Base-by-base conservation (phyloP, 2,329 filamentous ascomycete species). In the Talaromyces sp. region DNA sequence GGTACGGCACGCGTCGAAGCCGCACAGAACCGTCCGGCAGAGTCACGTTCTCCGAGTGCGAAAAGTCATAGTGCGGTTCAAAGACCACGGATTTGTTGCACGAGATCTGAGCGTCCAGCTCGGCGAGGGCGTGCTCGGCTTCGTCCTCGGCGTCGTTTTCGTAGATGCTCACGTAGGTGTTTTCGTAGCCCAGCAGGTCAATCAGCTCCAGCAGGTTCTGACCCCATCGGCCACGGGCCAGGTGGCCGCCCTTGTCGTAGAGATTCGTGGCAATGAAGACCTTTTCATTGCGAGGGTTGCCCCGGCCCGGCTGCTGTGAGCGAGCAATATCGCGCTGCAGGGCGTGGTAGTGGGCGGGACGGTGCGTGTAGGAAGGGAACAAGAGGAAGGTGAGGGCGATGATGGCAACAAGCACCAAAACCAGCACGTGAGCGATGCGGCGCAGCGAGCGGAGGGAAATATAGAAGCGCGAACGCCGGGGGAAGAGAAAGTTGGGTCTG, bases 231-330 rank as follows among this genome's bases (percentile, higher is more conserved):
- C 88, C 88, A 8, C 79, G 75, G 0, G 87, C 82, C 24, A 91
- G 75, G 2, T 81, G 75, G 1, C 86, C 87, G 8, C 78, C 77
- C 19, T 79, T 77, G 67, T 91, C 88, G 65, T 89, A 88, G 58
- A 92, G 80, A 67, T 86, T 90, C 14, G 88, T 84, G 1, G 86
- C 86, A 56, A 92, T 89, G 68, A 89, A 91, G 19, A 91, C 77
- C 67, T 86, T 88, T 70, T 91, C 86, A 55, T 84, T 78, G 58
- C 78, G 73, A 1, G 77, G 68, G 64, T 86, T 86, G 7, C 77
- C 83, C 51, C 81, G 69, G 4, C 78, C 79, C 4, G 71, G 63
- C 6, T 65, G 58, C 19, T 70, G 65, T 21, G 73, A 77, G 27
- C 67, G 66, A 26, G 67, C 59, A 3, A 72, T 68, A 9, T 67